Percentiles rank a stretch among this genome's conserved stretches.
Conservation (phyloP, 257 asterid species). For the Nyctanthes arbortristis region DNA sequence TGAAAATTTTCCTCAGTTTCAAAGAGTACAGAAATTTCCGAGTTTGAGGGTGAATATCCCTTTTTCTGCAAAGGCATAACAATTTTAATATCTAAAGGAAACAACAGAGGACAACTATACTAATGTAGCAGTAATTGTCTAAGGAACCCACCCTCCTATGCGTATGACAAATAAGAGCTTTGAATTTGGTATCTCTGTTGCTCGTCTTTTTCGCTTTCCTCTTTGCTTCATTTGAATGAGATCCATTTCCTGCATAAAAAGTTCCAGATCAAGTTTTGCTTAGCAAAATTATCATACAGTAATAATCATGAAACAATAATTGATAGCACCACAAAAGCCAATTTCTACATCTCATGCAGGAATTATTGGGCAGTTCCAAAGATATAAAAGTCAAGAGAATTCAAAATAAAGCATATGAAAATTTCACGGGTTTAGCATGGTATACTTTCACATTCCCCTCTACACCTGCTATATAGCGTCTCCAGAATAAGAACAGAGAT, state of each 20-base stretch:
- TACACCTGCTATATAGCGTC: too few species aligned
- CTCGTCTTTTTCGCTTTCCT: constrained; percentile 49
- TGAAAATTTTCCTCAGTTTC: constrained; percentile 65
- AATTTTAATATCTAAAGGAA: background rate
- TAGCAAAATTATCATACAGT: background rate
- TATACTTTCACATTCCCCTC: too few species aligned
- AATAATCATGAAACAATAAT: background rate
- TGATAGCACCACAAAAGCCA: background rate
- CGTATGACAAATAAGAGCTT: constrained; percentile 76
- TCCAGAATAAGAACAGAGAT: too few species aligned
- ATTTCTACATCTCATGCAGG: background rate
- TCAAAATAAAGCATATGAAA: background rate
- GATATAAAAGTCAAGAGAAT: too few species aligned
- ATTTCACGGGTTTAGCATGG: background rate
- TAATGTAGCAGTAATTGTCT: background rate
- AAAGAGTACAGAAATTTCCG: constrained; percentile 66
- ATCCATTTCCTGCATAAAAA: constrained; percentile 69
- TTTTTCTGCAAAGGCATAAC: constrained; percentile 53
- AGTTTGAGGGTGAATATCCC: constrained; percentile 76
- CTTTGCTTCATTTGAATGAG: constrained; percentile 77
- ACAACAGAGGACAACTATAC: background rate
- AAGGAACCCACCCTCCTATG: constrained; percentile 70
- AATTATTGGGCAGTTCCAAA: too few species aligned
- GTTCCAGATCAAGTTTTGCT: background rate
- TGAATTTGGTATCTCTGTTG: constrained; percentile 40